Conservation (phyloP, 23 red algal species). For the Gracilariopsis chorda region DNA sequence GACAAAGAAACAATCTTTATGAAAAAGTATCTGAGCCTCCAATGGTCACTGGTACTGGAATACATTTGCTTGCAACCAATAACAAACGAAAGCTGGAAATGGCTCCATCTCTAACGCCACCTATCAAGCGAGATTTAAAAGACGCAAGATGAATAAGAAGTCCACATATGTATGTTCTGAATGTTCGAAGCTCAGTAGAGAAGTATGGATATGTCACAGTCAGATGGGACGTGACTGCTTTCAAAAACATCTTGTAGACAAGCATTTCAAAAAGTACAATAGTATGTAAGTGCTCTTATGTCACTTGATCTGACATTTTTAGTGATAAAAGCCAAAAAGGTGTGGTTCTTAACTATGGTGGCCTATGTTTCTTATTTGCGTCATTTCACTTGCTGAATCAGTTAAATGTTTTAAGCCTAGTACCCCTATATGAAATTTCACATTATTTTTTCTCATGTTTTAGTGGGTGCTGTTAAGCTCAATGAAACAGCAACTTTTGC, state of each 20-base stretch:
- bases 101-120: not conserved
- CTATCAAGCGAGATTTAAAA: not conserved
- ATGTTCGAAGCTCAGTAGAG: not conserved
- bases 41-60: not conserved
- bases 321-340: not conserved
- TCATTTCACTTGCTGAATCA: conserved; percentile 7
- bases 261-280: not conserved
- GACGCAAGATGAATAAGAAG: not conserved
- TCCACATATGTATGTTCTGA: not conserved
- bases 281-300: not conserved
- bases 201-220: not conserved
- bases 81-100: not conserved
- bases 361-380: conserved; percentile 1
- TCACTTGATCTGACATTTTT: not conserved
- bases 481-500: conserved; percentile 25
- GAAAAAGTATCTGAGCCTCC: not conserved
- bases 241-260: not conserved
- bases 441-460: not conserved
- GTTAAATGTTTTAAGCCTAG: not conserved
- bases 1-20: not conserved
- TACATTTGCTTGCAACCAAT: not conserved
- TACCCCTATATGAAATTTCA: conserved; percentile 29
- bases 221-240: not conserved
- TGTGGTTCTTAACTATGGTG: not conserved
- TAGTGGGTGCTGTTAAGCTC: not conserved